Conservation (phyloP, 2,329 filamentous ascomycete species). For the Colletotrichum sp. region DNA sequence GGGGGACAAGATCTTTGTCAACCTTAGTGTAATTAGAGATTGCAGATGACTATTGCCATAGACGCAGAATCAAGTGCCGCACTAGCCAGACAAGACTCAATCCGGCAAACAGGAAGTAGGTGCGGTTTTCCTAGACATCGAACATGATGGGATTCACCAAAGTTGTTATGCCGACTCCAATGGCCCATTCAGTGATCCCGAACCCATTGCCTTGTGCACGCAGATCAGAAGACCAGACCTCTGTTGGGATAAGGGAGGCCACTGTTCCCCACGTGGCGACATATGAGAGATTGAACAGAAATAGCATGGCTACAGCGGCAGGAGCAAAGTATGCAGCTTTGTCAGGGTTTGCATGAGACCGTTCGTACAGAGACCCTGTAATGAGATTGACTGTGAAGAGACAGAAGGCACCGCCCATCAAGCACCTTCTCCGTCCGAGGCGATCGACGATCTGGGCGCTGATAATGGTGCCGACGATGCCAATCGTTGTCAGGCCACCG, state of each 20-base stretch:
- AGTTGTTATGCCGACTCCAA: slow-evolving; percentile 59
- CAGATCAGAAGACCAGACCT: slow-evolving; percentile 62
- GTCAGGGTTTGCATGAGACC: slow-evolving; percentile 24
- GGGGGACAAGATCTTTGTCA: too few relatives aligned
- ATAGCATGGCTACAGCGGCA: slow-evolving; percentile 51
- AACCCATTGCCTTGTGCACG: slow-evolving; percentile 65
- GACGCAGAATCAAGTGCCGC: background rate
- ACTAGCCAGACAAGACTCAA: too few relatives aligned
- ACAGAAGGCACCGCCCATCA: slow-evolving; percentile 42
- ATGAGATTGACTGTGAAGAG: slow-evolving; percentile 47
- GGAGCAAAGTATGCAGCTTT: slow-evolving; percentile 42
- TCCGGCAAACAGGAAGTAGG: too few relatives aligned
- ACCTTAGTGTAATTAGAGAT: too few relatives aligned
- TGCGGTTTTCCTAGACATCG: slow-evolving; percentile 32
- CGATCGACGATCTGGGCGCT: slow-evolving; percentile 56
- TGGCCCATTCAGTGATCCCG: slow-evolving; percentile 63
- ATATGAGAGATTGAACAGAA: slow-evolving; percentile 56
- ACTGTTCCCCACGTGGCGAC: slow-evolving; percentile 55
- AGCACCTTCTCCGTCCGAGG: slow-evolving; percentile 45
- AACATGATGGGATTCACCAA: slow-evolving; percentile 61
- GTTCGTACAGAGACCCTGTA: slow-evolving; percentile 47
- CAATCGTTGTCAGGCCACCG: slow-evolving; percentile 56
- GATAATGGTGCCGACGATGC: slow-evolving; percentile 55
- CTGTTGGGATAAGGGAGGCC: slow-evolving; percentile 56
- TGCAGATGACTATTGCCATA: background rate